A percentile compares a stretch with the other conserved stretches of the same genome.
These are phyloP conservation scores for Globisporangium perplexum DNA, from an alignment of 352 stramenopile genomes.

Conservation along the genomic window DNA sequence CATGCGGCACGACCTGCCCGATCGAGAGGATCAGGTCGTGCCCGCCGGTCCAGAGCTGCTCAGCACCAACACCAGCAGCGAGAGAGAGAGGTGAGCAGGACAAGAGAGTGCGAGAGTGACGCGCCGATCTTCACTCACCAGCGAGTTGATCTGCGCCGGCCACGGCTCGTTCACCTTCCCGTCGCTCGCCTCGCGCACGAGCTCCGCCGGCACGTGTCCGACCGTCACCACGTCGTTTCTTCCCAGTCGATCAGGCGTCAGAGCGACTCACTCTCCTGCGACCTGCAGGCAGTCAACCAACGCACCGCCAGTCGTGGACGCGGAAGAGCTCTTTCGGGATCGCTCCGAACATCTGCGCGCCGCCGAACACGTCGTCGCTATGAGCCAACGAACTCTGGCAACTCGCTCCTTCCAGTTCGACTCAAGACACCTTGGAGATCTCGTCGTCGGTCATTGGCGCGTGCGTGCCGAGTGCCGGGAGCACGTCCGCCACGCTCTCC, in stretches of 20 bases:
- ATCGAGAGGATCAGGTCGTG: conserved; percentile 95
- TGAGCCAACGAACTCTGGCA: neutral
- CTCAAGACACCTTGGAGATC: conserved; percentile 75
- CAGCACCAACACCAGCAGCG: too few species aligned
- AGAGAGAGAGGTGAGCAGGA: too few species aligned
- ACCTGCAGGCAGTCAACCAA: too few species aligned
- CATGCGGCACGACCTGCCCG: conserved; percentile 96
- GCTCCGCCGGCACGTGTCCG: conserved; percentile 89
- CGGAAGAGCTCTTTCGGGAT: conserved; percentile 86
- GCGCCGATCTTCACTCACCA: conserved; percentile 40
- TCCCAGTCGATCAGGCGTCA: too few species aligned
- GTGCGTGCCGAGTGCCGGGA: conserved; percentile 95
- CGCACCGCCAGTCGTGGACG: conserved; percentile 94
- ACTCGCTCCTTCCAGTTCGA: neutral
- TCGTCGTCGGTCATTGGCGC: conserved; percentile 94
- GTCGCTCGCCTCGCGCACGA: conserved; percentile 91
- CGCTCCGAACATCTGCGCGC: conserved; percentile 89
- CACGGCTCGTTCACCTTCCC: conserved; percentile 94
- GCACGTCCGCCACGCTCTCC: conserved; percentile 78
- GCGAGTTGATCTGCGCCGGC: conserved; percentile 95
- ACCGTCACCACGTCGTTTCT: conserved; percentile 96
- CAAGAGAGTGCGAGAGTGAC: too few species aligned
- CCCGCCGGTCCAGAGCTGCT: conserved; percentile 89
- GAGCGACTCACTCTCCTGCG: too few species aligned
- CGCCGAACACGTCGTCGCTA: neutral